Conservation (phyloP, 2,329 filamentous ascomycete species). For the Colletotrichum liriopes region DNA sequence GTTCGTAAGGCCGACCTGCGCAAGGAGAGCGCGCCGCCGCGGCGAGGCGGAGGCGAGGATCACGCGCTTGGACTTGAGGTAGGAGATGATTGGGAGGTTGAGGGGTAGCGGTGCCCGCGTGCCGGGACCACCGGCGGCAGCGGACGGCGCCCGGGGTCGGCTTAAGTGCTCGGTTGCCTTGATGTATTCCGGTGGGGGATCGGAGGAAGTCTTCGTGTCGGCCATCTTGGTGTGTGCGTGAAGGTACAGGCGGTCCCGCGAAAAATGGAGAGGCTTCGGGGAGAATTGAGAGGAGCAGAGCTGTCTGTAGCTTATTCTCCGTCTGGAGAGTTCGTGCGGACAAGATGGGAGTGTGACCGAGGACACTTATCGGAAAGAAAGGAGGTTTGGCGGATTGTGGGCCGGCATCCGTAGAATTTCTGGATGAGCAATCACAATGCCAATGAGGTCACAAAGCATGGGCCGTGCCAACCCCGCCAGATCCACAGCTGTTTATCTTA, state of each 20-base stretch:
- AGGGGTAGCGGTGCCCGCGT: slow-evolving; percentile 76
- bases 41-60: slow-evolving; percentile 94
- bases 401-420: slow-evolving; percentile 30
- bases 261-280: background rate
- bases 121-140: slow-evolving; percentile 50
- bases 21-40: slow-evolving; percentile 84
- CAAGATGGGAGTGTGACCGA: background rate
- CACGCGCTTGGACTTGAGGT: slow-evolving; percentile 83
- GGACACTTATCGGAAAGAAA: slow-evolving; percentile 17
- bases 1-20: slow-evolving; percentile 82
- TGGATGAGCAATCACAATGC: slow-evolving; percentile 33
- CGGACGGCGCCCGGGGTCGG: slow-evolving; percentile 43
- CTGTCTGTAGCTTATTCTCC: background rate
- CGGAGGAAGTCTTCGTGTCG: slow-evolving; percentile 43
- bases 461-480: slow-evolving; percentile 38
- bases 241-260: background rate
- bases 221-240: slow-evolving; percentile 15
- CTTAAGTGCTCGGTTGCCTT: slow-evolving; percentile 56
- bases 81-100: slow-evolving; percentile 83
- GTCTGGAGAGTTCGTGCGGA: background rate
- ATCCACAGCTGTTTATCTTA: slow-evolving; percentile 33
- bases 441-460: slow-evolving; percentile 26
- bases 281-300: background rate
- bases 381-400: slow-evolving; percentile 21
- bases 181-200: slow-evolving; percentile 64